Base-by-base conservation (phyloP, 805 yeast genomes). In the Yamadazyma nakazawae region DNA sequence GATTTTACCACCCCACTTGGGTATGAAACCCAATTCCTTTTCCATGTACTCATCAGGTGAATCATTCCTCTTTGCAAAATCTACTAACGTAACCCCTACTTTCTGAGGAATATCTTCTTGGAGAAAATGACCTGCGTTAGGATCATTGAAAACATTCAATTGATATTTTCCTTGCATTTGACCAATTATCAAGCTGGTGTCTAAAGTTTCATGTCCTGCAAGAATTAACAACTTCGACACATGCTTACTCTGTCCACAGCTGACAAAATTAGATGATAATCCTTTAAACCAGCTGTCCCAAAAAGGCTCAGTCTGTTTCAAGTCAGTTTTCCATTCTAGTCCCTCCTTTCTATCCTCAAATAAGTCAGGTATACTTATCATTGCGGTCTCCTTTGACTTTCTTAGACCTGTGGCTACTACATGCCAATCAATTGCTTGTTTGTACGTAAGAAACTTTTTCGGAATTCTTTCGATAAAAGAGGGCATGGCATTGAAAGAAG, bases 101-200 rank as follows among this genome's bases (percentile, higher is more conserved):
- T 84, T 85, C 3, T 60, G 65, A 0, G 97, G 94, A 6, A 78
- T 75, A 62, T 94, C 99, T 61, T 94, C 99, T 40, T 94, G 99
- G n/a, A 95, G 70, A 56, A 91, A 94, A 66, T 94, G 99, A 1
- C 98, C 97, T 2, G 90, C 60, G 17, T 62, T 55, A 6, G 60
- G 51, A 32, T 61, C 73, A 51, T 66, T 66, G 61, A 89, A 84
- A 4, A 90, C 94, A 12, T 88, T 82, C 35, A 94, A 74, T 66
- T 95, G 99, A 63, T 85, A 94, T 61, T 82, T 84, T 1, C 99
- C 99, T 66, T 91, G 98, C 99, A 94, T 94, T 65, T 95, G 99
- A 0, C 97, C 99, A 43, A 94, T 82, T 64, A 91, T 89, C 40
- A 94, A 71, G 34, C 79, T 79, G 52, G 85, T 89, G 65, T 94